Evolutionary conservation across 352 stramenopile species (phyloP), one percentile per base, ranked within the genome.

Genomic region (Globisporangium cystogenes): DNA sequence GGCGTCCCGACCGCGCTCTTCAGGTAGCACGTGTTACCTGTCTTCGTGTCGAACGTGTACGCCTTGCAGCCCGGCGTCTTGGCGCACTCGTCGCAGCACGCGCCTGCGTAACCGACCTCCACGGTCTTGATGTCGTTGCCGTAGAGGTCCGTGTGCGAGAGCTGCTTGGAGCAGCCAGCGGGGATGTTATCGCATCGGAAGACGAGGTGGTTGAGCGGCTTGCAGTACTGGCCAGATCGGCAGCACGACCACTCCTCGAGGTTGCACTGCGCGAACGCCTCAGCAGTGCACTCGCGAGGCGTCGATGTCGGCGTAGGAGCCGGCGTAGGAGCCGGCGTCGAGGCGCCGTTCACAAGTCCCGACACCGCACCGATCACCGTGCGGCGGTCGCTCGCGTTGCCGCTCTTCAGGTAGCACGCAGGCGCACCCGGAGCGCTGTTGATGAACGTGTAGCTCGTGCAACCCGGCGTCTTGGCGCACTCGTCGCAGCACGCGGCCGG

Each of bases 11-110:
- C 26, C 26, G 26, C 65, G n/a, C 41, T 64, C 48, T 84, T 82
- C 33, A 84, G 59, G 57, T 80, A 84, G 59, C 74, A 84, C 18
- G n/a, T n/a, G n/a, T n/a, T n/a, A n/a, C n/a, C n/a, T n/a, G n/a
- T n/a, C n/a, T 57, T 57, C 2, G 70, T 62, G 49, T 70, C 20
- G 68, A 68, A 81, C 41, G 71, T 78, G 59, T 78, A 81, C 26
- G 64, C 68, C 58, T 66, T 59, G 54, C 71, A 81, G 21, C 71
- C 63, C 0, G 42, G 29, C 7, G 55, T 72, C 14, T 55, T 63
- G 14, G 59, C 50, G 56, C 71, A 82, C 6, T 57, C 69, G 15
- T 76, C 67, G 35, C 72, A 82, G 37, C 72, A 46, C 81, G 82
- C 20, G 75, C 62, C 26, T 29, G 26, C 26, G 26, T 29, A 29